Conservation (phyloP, 495 filamentous ascomycete species). For the Pyrenula massariospora region DNA sequence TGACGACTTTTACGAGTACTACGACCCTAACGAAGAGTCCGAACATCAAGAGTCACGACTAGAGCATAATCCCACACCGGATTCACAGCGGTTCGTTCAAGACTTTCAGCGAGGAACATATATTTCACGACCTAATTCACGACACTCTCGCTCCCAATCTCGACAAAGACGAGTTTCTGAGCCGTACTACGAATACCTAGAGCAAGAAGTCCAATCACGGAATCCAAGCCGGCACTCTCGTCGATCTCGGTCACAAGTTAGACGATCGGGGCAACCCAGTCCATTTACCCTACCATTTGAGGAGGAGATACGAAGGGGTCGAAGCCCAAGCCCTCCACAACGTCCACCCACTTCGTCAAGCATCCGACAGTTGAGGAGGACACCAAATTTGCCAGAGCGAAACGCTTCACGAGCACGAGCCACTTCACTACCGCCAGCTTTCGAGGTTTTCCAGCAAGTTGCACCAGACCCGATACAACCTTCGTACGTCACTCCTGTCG, state of each 20-base stretch:
- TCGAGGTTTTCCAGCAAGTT: background rate
- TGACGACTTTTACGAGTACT: conserved; percentile 1
- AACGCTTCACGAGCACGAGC: background rate
- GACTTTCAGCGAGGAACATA: background rate
- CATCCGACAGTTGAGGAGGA: background rate
- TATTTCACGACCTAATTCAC: background rate
- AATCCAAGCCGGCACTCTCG: background rate
- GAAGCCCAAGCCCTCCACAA: background rate
- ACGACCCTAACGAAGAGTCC: background rate
- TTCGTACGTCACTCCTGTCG: background rate
- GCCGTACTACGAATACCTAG: background rate
- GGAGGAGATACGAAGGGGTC: background rate
- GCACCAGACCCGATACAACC: background rate
- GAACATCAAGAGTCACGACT: background rate
- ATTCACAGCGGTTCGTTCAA: background rate
- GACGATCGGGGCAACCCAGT: too few species aligned
- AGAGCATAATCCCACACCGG: background rate
- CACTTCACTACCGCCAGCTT: background rate
- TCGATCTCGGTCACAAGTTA: background rate
- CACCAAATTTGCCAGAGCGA: background rate
- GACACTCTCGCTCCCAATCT: background rate
- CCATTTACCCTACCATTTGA: background rate
- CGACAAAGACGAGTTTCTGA: background rate
- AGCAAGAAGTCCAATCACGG: background rate
- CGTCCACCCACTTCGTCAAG: background rate